Percentiles rank a stretch among this genome's conserved stretches.
These are phyloP conservation scores for Schizophyllum commune DNA, from an alignment of 1,284 basidiomycete species.

Conservation along the genomic window DNA sequence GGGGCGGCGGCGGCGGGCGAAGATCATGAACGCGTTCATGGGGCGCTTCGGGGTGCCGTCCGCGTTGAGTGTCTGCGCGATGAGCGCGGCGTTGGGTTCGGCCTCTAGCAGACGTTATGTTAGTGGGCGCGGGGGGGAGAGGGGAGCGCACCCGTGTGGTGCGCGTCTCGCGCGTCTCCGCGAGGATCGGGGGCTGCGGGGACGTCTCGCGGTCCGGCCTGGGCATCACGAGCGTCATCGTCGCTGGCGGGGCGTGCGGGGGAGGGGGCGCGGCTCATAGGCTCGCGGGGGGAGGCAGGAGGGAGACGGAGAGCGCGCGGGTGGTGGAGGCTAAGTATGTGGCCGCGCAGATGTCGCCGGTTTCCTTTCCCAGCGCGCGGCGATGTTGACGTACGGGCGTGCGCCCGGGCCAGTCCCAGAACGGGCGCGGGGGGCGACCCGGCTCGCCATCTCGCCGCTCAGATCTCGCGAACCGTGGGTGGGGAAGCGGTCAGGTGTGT, in stretches of 20 bases:
- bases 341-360: neutral
- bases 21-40: constrained; percentile 90
- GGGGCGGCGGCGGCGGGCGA: constrained; percentile 70
- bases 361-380: neutral
- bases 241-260: neutral
- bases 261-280: neutral
- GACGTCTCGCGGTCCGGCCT: neutral
- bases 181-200: neutral
- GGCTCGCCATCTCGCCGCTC: neutral
- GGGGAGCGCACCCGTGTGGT: neutral
- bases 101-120: neutral
- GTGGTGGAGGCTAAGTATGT: neutral
- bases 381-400: neutral
- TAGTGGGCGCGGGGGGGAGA: neutral
- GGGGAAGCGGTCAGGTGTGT: neutral
- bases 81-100: constrained; percentile 38
- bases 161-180: neutral
- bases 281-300: neutral
- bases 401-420: neutral
- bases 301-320: neutral
- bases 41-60: constrained; percentile 81
- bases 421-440: neutral
- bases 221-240: neutral
- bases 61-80: constrained; percentile 68
- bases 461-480: neutral